Conservation (phyloP, 805 yeast genomes). For the Sungouiella thailandica region DNA sequence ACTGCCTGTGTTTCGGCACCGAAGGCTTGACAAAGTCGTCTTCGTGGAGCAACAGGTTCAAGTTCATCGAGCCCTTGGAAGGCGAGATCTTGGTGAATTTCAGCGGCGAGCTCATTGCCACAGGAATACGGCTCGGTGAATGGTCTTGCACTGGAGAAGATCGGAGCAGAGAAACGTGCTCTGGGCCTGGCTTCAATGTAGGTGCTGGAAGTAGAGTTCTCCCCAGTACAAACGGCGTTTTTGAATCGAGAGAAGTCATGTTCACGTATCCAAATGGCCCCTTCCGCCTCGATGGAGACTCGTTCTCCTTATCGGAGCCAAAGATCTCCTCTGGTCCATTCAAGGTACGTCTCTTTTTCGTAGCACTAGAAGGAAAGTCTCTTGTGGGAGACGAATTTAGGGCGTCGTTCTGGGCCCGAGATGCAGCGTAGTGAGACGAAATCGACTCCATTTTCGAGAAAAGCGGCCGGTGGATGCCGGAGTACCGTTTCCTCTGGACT, state of each 20-base stretch:
- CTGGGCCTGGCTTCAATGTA: neutral
- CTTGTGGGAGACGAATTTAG: neutral
- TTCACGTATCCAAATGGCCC: neutral
- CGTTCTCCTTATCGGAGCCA: conserved; percentile 8
- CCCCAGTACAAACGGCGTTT: too few relatives aligned
- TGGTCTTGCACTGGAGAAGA: conserved; percentile 1
- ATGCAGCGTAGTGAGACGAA: conserved; percentile 43
- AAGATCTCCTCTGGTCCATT: conserved; percentile 38
- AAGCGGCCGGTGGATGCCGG: conserved; percentile 29
- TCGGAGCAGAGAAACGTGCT: neutral
- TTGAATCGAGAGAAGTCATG: too few relatives aligned
- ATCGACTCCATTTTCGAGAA: conserved; percentile 46
- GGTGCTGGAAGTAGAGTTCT: neutral
- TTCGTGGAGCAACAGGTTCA: conserved; percentile 26
- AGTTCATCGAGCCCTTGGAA: conserved; percentile 35
- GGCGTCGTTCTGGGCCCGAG: conserved; percentile 6
- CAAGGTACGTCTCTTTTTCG: conserved; percentile 34
- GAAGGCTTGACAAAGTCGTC: conserved; percentile 22
- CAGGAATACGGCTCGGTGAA: neutral
- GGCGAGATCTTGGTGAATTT: conserved; percentile 28
- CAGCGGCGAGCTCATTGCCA: conserved; percentile 9
- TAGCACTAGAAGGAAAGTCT: conserved; percentile 16
- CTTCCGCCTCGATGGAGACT: conserved; percentile 11
- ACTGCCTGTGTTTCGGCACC: conserved; percentile 20
- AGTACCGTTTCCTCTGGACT: conserved; percentile 21